phyloP scores from a whole-genome alignment of 148 eudicot genomes.

The Fagopyrum homotropicum region DNA sequence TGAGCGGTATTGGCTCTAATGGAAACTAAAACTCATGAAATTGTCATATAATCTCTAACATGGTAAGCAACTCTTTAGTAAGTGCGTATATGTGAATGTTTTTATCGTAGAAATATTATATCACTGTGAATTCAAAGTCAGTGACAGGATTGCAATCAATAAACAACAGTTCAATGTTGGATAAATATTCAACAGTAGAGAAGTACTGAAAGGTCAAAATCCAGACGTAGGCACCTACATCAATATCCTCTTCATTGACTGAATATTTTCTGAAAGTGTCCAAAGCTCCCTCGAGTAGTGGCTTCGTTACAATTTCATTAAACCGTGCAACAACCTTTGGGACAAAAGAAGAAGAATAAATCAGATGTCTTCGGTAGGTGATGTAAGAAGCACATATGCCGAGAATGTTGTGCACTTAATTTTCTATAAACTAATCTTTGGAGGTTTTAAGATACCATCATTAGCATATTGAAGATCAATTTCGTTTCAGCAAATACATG shows the following conservation, averaged over 20 bases:
- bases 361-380: not conserved
- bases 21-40: not conserved
- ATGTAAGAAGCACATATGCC: not conserved
- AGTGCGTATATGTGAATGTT: not conserved
- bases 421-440: not conserved
- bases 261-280: constrained; percentile 71
- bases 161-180: not conserved
- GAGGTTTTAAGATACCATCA: not conserved
- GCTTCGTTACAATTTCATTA: constrained; percentile 82
- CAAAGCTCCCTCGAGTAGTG: constrained; percentile 84
- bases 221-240: constrained; percentile 38
- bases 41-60: not conserved
- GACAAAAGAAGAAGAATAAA: constrained; percentile 3
- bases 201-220: not conserved
- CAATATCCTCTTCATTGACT: constrained; percentile 74
- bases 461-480: not conserved
- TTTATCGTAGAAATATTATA: not conserved
- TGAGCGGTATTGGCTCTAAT: not conserved
- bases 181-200: not conserved
- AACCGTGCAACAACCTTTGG: constrained; percentile 87
- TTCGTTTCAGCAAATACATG: not conserved
- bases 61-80: not conserved
- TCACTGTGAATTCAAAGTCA: not conserved
- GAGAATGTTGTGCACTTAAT: no score
- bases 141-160: not conserved